A percentile compares a stretch with the other conserved stretches of the same genome.
These are phyloP conservation scores for Bipolaris cookei DNA, from an alignment of 2,329 filamentous ascomycete genomes.

Conservation along the genomic window DNA sequence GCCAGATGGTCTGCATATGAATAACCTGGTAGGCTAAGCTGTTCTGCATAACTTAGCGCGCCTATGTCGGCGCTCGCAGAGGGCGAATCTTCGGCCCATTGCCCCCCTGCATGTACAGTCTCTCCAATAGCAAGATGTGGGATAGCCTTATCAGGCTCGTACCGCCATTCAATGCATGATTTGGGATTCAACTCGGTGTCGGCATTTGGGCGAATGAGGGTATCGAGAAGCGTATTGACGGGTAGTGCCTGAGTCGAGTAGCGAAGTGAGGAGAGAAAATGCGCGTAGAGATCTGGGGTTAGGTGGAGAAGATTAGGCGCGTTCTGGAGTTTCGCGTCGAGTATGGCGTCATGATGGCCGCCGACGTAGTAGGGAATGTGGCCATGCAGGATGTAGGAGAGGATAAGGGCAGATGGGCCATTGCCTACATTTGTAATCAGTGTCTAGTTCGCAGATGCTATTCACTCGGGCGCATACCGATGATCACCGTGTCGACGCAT, in stretches of 20 bases:
- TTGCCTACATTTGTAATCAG: conserved; percentile 57
- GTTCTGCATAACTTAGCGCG: conserved; percentile 66
- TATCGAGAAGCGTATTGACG: conserved; percentile 66
- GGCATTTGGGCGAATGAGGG: conserved; percentile 63
- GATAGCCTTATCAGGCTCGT: conserved; percentile 58
- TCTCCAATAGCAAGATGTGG: conserved; percentile 63
- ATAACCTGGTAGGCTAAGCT: conserved; percentile 66
- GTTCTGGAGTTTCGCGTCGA: conserved; percentile 61
- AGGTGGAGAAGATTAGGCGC: conserved; percentile 56
- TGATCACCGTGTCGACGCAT: conserved; percentile 51
- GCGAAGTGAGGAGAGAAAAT: conserved; percentile 65
- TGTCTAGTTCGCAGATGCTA: conserved; percentile 1
- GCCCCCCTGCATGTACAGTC: conserved; percentile 59
- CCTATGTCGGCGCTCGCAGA: conserved; percentile 63
- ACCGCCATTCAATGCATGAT: conserved; percentile 62
- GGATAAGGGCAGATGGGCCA: conserved; percentile 66
- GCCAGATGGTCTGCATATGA: conserved; percentile 62
- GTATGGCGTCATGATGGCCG: conserved; percentile 63
- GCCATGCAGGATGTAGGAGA: conserved; percentile 68
- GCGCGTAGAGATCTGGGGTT: conserved; percentile 60
- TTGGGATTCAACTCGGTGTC: conserved; percentile 62
- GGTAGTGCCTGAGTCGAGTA: conserved; percentile 68
- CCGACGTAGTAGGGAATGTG: conserved; percentile 63
- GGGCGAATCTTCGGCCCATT: conserved; percentile 64
- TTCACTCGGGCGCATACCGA: conserved; percentile 35